Evolutionary conservation across 306 rosid genomes (phyloP).

Genomic region (Glycine soja): DNA sequence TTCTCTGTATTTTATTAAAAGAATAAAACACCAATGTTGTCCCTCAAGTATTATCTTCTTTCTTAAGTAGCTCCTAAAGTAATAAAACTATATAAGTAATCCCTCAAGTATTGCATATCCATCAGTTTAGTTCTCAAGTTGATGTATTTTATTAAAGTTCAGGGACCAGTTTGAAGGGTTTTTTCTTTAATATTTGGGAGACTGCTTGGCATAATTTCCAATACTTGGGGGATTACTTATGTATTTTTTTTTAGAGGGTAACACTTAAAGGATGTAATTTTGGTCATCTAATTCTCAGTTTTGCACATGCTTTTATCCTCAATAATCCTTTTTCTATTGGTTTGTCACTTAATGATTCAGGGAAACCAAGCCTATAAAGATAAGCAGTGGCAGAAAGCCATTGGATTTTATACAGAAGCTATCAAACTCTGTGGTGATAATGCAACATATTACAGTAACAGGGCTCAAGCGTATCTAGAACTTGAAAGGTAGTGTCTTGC

Average conservation of each 20-base stretch:
- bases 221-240: background rate
- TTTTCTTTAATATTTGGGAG: background rate
- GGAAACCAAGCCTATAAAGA: slow-evolving; percentile 96
- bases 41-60: background rate
- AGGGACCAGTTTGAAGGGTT: background rate
- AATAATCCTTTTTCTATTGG: background rate
- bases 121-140: background rate
- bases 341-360: slow-evolving; percentile 50
- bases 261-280: slow-evolving; percentile 11
- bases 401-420: slow-evolving; percentile 87
- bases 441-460: slow-evolving; percentile 91
- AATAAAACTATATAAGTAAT: background rate
- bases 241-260: too few relatives aligned
- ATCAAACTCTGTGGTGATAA: slow-evolving; percentile 79
- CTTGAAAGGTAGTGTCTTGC: slow-evolving; percentile 67
- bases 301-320: slow-evolving; percentile 22
- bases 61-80: background rate
- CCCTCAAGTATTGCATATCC: background rate
- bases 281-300: background rate
- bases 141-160: background rate
- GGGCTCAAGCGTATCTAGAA: slow-evolving; percentile 94
- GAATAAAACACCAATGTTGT: background rate
- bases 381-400: slow-evolving; percentile 92
- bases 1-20: background rate
- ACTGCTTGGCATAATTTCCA: background rate